Percentiles rank a stretch among this genome's conserved stretches.
These are phyloP conservation scores for Chytriomyces sp. DNA, from an alignment of 192 early-diverging fungal species.

Conservation along the genomic window DNA sequence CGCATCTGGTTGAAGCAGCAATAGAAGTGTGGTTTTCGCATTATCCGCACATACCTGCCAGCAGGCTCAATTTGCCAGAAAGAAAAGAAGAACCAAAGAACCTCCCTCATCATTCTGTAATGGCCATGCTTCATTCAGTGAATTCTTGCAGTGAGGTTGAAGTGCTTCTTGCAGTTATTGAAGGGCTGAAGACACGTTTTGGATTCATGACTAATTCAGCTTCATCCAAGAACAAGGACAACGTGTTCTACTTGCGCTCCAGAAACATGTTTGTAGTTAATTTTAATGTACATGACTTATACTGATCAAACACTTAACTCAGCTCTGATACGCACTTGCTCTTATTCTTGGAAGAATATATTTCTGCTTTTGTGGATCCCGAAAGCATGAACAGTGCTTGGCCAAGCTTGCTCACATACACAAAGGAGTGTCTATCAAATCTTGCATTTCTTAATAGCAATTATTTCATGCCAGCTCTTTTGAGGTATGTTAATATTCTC, in stretches of 20 bases:
- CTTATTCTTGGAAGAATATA: constrained; percentile 67
- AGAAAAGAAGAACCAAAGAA: background rate
- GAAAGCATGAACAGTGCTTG: constrained; percentile 62
- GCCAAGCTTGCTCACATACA: constrained; percentile 59
- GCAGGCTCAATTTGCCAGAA: no score
- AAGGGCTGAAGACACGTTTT: constrained; percentile 31
- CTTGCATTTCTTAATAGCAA: constrained; percentile 52
- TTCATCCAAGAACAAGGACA: constrained; percentile 28
- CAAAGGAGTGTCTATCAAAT: constrained; percentile 64
- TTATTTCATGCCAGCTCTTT: constrained; percentile 62
- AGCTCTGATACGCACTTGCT: constrained; percentile 69
- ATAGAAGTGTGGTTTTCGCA: constrained; percentile 67
- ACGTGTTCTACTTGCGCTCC: constrained; percentile 34
- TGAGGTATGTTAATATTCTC: constrained; percentile 41
- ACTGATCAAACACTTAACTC: constrained; percentile 4
- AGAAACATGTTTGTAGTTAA: constrained; percentile 56
- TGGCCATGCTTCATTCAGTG: constrained; percentile 36
- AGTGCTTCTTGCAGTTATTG: constrained; percentile 16
- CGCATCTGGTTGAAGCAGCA: constrained; percentile 64
- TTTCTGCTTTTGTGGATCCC: constrained; percentile 41
- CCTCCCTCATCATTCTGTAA: background rate
- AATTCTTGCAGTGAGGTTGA: constrained; percentile 2
- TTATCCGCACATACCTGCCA: constrained; percentile 20
- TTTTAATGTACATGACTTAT: background rate
- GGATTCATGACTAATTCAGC: constrained; percentile 8